These are phyloP conservation scores for Glutinoglossum americanum DNA, from an alignment of 495 filamentous ascomycete genomes.

Conservation along the genomic window DNA sequence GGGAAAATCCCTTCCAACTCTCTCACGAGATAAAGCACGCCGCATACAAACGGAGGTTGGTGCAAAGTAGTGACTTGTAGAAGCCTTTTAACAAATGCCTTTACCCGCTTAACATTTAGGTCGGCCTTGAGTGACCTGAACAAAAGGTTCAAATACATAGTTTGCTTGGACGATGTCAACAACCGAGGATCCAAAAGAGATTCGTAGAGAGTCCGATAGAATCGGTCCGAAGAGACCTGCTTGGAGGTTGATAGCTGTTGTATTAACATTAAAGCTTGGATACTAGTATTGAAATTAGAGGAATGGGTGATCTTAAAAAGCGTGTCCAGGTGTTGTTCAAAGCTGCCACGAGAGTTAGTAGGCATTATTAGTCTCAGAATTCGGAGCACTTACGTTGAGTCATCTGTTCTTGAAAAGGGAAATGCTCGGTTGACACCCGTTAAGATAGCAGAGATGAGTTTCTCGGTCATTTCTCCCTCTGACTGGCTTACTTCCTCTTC, in stretches of 20 bases:
- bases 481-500: conserved; percentile 33
- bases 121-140: conserved; percentile 76
- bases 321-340: conserved; percentile 78
- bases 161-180: conserved; percentile 77
- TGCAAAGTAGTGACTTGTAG: conserved; percentile 72
- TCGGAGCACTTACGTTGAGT: conserved; percentile 27
- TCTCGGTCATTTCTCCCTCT: conserved; percentile 57
- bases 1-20: conserved; percentile 60
- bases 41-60: conserved; percentile 80
- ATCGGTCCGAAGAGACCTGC: conserved; percentile 60
- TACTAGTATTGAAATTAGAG: conserved; percentile 94
- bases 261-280: conserved; percentile 88
- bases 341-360: conserved; percentile 15
- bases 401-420: conserved; percentile 68
- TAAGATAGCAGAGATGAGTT: conserved; percentile 71
- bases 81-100: conserved; percentile 85
- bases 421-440: conserved; percentile 91
- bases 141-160: conserved; percentile 79
- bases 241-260: conserved; percentile 73
- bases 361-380: not conserved
- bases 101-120: conserved; percentile 65
- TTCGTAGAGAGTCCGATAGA: conserved; percentile 88
- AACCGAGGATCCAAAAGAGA: conserved; percentile 80
- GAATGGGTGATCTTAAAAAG: conserved; percentile 91
- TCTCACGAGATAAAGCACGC: conserved; percentile 65